phyloP scores from a whole-genome alignment of 805 yeast species.

The Starmerella cellae region DNA sequence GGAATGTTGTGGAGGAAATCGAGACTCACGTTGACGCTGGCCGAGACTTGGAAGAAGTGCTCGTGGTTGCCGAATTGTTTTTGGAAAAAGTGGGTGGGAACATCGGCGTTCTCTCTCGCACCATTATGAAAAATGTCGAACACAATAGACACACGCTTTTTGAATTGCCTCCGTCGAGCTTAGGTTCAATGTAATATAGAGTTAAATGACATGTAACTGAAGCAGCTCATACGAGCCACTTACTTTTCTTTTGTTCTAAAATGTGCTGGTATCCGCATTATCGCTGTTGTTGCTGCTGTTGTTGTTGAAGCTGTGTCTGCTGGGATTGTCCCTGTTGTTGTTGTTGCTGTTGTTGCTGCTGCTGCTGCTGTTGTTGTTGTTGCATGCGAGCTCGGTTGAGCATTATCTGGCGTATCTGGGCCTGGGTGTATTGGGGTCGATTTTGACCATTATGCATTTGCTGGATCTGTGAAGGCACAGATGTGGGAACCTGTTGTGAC shows the following conservation, averaged over 20 bases:
- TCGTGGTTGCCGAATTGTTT: slow-evolving; percentile 4
- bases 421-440: slow-evolving; percentile 7
- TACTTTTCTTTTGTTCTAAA: too few species aligned
- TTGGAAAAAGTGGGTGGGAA: slow-evolving; percentile 3
- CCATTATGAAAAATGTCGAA: slow-evolving; percentile 1
- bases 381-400: slow-evolving; percentile 7
- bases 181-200: background rate
- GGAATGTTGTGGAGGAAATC: slow-evolving; percentile 9
- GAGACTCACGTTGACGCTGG: slow-evolving; percentile 10
- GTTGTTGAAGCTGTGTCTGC: background rate
- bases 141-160: slow-evolving; percentile 2
- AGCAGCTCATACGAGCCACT: too few species aligned
- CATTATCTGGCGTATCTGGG: slow-evolving; percentile 15
- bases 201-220: background rate
- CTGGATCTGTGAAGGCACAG: slow-evolving; percentile 12
- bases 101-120: slow-evolving; percentile 3
- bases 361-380: slow-evolving; percentile 6
- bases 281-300: background rate
- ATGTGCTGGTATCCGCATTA: too few species aligned
- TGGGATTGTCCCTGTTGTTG: slow-evolving; percentile 1
- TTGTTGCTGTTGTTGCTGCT: slow-evolving; percentile 3
- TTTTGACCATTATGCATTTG: slow-evolving; percentile 2
- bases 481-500: slow-evolving; percentile 13
- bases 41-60: slow-evolving; percentile 9
- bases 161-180: slow-evolving; percentile 1